Percentiles rank a stretch among this genome's conserved stretches.
Conservation (phyloP, 768 basidiomycete genomes). For the Trametes elegans region DNA sequence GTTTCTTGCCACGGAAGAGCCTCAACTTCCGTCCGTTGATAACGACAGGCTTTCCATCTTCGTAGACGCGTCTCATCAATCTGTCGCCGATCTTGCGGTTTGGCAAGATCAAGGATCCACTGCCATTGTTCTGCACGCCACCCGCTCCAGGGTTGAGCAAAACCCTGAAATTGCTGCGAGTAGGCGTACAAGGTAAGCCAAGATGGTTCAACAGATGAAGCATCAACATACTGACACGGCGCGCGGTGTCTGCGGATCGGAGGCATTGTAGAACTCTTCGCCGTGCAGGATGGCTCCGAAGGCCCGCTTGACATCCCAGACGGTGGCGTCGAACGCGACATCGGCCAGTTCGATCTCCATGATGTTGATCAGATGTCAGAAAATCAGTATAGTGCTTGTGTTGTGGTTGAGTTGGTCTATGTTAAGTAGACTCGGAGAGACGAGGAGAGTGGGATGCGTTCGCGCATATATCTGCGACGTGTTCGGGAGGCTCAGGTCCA, state of each 20-base stretch:
- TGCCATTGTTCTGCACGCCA: constrained; percentile 58
- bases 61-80: constrained; percentile 44
- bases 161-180: constrained; percentile 59
- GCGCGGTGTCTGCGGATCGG: constrained; percentile 26
- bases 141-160: constrained; percentile 46
- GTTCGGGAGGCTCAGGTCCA: constrained; percentile 1
- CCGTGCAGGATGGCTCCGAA: constrained; percentile 60
- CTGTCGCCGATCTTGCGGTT: constrained; percentile 36
- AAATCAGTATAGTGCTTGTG: not conserved
- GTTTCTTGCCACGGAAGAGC: constrained; percentile 14
- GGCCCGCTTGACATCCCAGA: constrained; percentile 55
- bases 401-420: too few species aligned
- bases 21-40: constrained; percentile 24
- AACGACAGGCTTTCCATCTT: constrained; percentile 28
- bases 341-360: constrained; percentile 41
- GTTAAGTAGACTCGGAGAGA: too few species aligned
- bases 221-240: constrained; percentile 20
- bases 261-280: constrained; percentile 42
- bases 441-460: not conserved
- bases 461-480: not conserved
- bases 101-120: constrained; percentile 35
- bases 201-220: not conserved
- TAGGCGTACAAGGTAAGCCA: constrained; percentile 26
- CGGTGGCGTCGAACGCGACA: constrained; percentile 38
- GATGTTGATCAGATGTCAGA: not conserved